Percentiles rank a stretch among this genome's conserved stretches.
phyloP scores from a whole-genome alignment of 2,329 filamentous ascomycete genomes.

The Fusarium beomiforme region DNA sequence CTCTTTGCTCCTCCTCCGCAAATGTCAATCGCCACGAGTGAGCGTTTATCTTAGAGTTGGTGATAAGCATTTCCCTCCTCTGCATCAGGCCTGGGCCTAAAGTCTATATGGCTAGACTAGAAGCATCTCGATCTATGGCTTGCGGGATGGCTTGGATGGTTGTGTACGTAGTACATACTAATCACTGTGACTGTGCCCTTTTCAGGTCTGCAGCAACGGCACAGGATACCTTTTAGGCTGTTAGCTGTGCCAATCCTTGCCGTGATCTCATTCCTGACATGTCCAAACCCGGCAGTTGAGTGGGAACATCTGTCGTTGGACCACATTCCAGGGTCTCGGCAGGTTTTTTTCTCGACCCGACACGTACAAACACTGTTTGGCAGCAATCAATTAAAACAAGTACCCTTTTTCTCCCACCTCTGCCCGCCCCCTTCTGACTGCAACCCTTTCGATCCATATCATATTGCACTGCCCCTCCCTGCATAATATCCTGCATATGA shows the following conservation, averaged over 20 bases:
- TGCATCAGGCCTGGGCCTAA: background rate
- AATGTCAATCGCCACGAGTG: background rate
- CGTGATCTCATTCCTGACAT: slow-evolving; percentile 25
- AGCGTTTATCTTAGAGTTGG: slow-evolving; percentile 2
- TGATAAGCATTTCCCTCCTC: slow-evolving; percentile 1
- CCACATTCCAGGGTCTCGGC: slow-evolving; percentile 21
- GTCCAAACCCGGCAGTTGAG: slow-evolving; percentile 24
- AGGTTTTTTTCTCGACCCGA: background rate
- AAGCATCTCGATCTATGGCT: slow-evolving; percentile 5
- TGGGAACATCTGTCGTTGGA: slow-evolving; percentile 6
- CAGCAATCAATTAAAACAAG: slow-evolving; percentile 1
- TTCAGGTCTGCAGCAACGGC: background rate
- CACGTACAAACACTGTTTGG: background rate
- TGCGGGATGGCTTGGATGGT: background rate
- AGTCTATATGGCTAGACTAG: background rate
- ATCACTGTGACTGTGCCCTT: background rate
- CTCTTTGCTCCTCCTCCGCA: background rate
- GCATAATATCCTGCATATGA: slow-evolving; percentile 17
- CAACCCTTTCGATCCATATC: background rate
- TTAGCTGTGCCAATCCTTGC: slow-evolving; percentile 11
- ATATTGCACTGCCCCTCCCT: slow-evolving; percentile 1
- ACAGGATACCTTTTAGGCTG: background rate
- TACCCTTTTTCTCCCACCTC: slow-evolving; percentile 14
- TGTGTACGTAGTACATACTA: background rate
- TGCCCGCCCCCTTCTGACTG: background rate